phyloP scores from a whole-genome alignment of 192 early-diverging fungal species.

The Umbelopsis isabellina region DNA sequence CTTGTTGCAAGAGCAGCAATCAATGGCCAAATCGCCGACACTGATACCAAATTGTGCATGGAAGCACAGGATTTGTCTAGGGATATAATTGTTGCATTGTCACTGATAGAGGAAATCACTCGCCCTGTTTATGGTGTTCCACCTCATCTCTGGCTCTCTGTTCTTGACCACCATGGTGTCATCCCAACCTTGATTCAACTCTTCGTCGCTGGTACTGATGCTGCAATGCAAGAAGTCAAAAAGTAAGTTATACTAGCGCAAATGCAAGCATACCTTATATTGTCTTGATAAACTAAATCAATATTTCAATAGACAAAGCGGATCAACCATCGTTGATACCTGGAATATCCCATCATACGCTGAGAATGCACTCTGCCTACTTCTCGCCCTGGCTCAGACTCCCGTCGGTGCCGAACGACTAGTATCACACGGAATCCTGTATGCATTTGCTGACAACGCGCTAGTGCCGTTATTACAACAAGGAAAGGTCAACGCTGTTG shows the following conservation, averaged over 20 bases:
- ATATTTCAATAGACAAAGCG: not conserved
- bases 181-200: constrained; percentile 43
- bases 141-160: constrained; percentile 40
- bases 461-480: constrained; percentile 41
- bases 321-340: constrained; percentile 11
- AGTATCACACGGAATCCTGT: constrained; percentile 40
- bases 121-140: constrained; percentile 40
- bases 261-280: not conserved
- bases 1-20: constrained; percentile 20
- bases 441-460: constrained; percentile 48
- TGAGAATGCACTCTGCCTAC: constrained; percentile 46
- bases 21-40: constrained; percentile 16
- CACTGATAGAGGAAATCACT: constrained; percentile 46
- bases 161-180: constrained; percentile 37
- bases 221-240: constrained; percentile 39
- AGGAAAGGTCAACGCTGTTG: constrained; percentile 38
- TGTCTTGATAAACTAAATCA: not conserved
- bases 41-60: constrained; percentile 7
- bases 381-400: constrained; percentile 46
- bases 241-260: constrained; percentile 21
- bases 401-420: constrained; percentile 43
- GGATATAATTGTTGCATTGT: constrained; percentile 43
- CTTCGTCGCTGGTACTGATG: constrained; percentile 36
- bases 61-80: constrained; percentile 42
- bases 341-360: constrained; percentile 46